Percentiles rank a stretch among this genome's conserved stretches.
Conservation (phyloP, 176 grass and related monocot genomes). For the Oryza nivara region DNA sequence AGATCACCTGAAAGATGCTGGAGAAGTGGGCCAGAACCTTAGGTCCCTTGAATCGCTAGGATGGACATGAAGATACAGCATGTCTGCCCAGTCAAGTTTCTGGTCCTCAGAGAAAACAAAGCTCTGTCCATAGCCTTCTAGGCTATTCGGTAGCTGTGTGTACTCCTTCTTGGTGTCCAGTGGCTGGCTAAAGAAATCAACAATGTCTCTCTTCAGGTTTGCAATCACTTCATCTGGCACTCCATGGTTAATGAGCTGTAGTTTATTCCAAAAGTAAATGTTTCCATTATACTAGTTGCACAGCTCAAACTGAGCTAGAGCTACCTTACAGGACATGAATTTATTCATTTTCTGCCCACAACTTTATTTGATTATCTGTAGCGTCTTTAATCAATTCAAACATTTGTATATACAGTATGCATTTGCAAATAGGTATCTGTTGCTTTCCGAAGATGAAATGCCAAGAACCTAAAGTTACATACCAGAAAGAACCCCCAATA, state of each 20-base stretch:
- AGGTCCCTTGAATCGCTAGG: slow-evolving; percentile 35
- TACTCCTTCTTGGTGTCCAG: slow-evolving; percentile 24
- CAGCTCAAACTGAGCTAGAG: neutral
- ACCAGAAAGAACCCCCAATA: slow-evolving; percentile 40
- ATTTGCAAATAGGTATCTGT: too few relatives aligned
- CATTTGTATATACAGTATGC: too few relatives aligned
- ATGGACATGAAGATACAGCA: slow-evolving; percentile 17
- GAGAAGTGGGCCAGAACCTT: slow-evolving; percentile 39
- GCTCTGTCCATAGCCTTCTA: slow-evolving; percentile 54
- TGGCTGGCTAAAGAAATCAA: slow-evolving; percentile 30
- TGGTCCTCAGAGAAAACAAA: slow-evolving; percentile 45
- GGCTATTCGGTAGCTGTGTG: neutral
- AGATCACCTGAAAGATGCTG: slow-evolving; percentile 11
- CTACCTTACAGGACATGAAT: neutral
- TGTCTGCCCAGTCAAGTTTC: slow-evolving; percentile 55
- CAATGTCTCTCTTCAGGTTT: slow-evolving; percentile 12
- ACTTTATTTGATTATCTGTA: too few relatives aligned
- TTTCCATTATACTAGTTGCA: neutral
- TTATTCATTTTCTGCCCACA: too few relatives aligned
- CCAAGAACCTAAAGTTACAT: neutral
- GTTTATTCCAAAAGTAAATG: neutral
- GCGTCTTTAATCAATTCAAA: too few relatives aligned
- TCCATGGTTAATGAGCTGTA: slow-evolving; percentile 45
- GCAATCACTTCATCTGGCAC: slow-evolving; percentile 28
- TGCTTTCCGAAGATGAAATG: neutral